phyloP scores from a whole-genome alignment of 2,329 filamentous ascomycete species.

The Fusarium foetens region DNA sequence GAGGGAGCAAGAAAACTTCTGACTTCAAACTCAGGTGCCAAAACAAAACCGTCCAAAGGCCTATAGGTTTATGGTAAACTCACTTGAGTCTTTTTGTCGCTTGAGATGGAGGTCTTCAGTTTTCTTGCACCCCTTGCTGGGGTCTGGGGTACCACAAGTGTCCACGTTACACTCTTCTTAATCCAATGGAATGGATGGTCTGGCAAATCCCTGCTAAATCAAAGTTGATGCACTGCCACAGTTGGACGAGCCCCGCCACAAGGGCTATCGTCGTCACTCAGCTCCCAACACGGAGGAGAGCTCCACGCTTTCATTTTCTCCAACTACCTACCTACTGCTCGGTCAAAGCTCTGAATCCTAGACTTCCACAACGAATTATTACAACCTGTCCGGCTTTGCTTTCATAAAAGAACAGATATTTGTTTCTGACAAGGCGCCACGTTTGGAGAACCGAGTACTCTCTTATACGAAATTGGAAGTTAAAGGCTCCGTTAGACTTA shows the following conservation, averaged over 20 bases:
- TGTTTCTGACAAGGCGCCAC: background rate
- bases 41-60: background rate
- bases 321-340: background rate
- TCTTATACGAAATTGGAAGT: background rate
- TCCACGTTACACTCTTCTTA: slow-evolving; percentile 23
- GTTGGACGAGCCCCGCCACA: slow-evolving; percentile 25
- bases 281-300: background rate
- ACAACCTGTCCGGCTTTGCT: background rate
- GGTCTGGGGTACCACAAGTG: slow-evolving; percentile 21
- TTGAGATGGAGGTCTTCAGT: background rate
- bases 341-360: slow-evolving; percentile 27
- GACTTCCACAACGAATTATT: slow-evolving; percentile 20
- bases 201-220: slow-evolving; percentile 18
- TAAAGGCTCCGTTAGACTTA: background rate
- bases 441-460: background rate
- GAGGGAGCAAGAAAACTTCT: background rate
- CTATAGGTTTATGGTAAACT: background rate
- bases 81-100: background rate
- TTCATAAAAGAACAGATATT: background rate
- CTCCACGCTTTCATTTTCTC: slow-evolving; percentile 19
- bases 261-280: slow-evolving; percentile 8
- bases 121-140: background rate
- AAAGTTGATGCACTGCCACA: slow-evolving; percentile 27
- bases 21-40: background rate
- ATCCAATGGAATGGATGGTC: slow-evolving; percentile 1